Percentiles rank a stretch among this genome's conserved stretches.
These are phyloP conservation scores for Plasmodium berghei DNA, from an alignment of 169 alveolate genomes.

Conservation along the genomic window DNA sequence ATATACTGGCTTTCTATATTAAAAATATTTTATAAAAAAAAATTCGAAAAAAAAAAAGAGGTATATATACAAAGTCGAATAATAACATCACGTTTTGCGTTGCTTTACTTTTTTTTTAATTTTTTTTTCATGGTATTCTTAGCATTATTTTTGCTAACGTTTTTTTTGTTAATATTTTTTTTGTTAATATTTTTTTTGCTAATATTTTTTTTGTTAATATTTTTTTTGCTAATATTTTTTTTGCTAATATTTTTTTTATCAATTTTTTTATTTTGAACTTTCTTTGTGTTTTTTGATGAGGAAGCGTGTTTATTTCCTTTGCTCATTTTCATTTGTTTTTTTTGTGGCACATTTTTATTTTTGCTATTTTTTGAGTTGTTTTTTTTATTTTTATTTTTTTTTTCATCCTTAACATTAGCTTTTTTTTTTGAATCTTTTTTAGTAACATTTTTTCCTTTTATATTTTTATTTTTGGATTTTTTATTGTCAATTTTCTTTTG, in stretches of 20 bases:
- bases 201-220: slow-evolving; percentile 21
- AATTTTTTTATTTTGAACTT: slow-evolving; percentile 15
- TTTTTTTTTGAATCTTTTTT: slow-evolving; percentile 21
- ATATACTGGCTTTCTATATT: no score
- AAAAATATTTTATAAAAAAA: no score
- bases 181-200: slow-evolving; percentile 15
- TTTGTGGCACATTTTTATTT: background rate
- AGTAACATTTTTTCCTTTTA: slow-evolving; percentile 3
- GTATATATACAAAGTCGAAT: slow-evolving; percentile 1
- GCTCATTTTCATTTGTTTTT: slow-evolving; percentile 13
- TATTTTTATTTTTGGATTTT: slow-evolving; percentile 9
- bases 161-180: slow-evolving; percentile 22
- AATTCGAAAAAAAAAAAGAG: background rate
- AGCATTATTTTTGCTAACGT: background rate
- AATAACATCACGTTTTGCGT: background rate
- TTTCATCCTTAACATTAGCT: slow-evolving; percentile 13
- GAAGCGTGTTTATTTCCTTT: slow-evolving; percentile 7
- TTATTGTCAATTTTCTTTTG: slow-evolving; percentile 15
- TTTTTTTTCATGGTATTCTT: slow-evolving; percentile 17
- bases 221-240: slow-evolving; percentile 17
- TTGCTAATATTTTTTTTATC: slow-evolving; percentile 13
- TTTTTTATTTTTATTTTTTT: slow-evolving; percentile 18
- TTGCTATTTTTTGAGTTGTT: background rate
- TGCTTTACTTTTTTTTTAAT: slow-evolving; percentile 15
- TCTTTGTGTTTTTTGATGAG: slow-evolving; percentile 1